Evolutionary conservation across 306 rosid genomes (phyloP).

Genomic region (Vachellia collinsii): DNA sequence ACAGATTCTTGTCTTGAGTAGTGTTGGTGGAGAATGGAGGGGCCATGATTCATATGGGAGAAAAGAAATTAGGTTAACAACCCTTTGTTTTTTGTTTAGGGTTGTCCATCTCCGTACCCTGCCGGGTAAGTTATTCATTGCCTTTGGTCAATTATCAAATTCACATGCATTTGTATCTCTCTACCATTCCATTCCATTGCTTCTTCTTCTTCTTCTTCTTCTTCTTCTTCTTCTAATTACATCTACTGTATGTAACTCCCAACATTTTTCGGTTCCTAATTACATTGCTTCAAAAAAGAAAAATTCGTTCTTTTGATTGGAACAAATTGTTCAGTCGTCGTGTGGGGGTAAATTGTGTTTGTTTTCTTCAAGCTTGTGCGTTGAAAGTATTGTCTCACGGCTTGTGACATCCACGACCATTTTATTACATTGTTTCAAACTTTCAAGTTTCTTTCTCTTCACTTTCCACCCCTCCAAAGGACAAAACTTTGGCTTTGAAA

Average conservation of each 20-base stretch:
- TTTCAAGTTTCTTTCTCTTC: not conserved
- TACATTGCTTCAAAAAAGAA: not conserved
- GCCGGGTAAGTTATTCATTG: slow-evolving; percentile 37
- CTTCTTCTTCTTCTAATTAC: not conserved
- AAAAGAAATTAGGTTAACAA: slow-evolving; percentile 36
- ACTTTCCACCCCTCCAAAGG: not conserved
- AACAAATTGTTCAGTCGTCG: not conserved
- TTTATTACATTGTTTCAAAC: not conserved
- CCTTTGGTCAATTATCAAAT: slow-evolving; percentile 37
- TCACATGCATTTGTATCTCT: slow-evolving; percentile 22
- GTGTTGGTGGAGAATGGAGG: slow-evolving; percentile 7
- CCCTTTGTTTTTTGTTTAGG: slow-evolving; percentile 21
- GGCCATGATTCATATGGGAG: not conserved
- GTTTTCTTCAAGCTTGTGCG: not conserved
- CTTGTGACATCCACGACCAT: not conserved
- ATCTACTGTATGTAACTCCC: not conserved
- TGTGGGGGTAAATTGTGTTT: not conserved
- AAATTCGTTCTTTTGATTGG: not conserved
- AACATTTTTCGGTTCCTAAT: not conserved
- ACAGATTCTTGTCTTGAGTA: slow-evolving; percentile 2
- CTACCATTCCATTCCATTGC: slow-evolving; percentile 7
- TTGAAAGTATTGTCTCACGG: slow-evolving; percentile 5
- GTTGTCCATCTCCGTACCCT: slow-evolving; percentile 38
- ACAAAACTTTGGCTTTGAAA: not conserved
- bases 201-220: not conserved